Evolutionary conservation across 148 eudicot species (phyloP), one percentile per base, ranked within the genome.

Genomic region (Rhododendron kiyosumense): DNA sequence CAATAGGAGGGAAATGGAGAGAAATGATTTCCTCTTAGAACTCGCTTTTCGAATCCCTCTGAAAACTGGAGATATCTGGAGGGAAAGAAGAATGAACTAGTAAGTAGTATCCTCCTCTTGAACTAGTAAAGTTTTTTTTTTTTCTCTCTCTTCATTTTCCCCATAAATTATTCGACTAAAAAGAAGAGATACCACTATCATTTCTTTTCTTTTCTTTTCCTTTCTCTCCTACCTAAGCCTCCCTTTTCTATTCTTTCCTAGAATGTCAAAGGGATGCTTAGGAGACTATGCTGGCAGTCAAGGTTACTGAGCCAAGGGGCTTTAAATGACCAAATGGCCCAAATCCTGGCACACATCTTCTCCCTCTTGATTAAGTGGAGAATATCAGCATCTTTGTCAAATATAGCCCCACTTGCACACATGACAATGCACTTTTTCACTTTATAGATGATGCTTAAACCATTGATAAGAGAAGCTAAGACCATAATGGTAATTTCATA

Each of bases 381-480:
- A 26, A 67, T 67, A 32, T 26, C 34, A 11, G 76, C 79, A 76
- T 41, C 48, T n/a, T 65, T 1, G 45, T 34, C 28, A 65, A 5
- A 9, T n/a, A 5, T 63, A 46, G 54, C 76, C 77, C 54, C 77
- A 65, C 85, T 65, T 41, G 78, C 85, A 63, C 85, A 26, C 57
- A 43, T 65, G 12, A 83, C 26, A 14, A 83, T 41, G 52, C 84
- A 63, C 76, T 71, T 11, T 34, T 83, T 38, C 22, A 43, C 69
- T 12, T n/a, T 4, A 61, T 20, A 41, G 34, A 82, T 22, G 41
- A 41, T 28, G 3, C 43, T 63, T 8, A 32, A 61, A 82, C 49
- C 48, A 20, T 59, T 59, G 24, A 61, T 22, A 36, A 59, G 57
- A 59, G 84, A 38, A 77, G 26, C 11, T 77, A 77, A 77, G 80